phyloP scores from a whole-genome alignment of 345 rosid genomes.

The Erucastrum elatum region DNA sequence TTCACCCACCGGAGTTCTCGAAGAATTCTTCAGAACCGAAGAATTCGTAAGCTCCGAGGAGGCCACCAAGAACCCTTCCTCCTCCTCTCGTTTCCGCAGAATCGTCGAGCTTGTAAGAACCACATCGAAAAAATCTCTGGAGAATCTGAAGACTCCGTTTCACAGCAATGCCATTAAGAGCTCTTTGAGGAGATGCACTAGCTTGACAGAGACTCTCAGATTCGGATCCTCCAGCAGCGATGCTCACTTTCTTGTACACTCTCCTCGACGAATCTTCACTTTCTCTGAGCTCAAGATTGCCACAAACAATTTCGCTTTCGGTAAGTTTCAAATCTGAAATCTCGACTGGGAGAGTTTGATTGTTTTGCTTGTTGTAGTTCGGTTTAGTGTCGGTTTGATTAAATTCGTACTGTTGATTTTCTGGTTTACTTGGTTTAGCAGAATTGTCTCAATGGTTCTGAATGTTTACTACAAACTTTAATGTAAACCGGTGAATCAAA shows the following conservation, averaged over 20 bases:
- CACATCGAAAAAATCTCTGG: constrained; percentile 51
- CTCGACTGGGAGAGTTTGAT: too few species aligned
- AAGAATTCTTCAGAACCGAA: constrained; percentile 77
- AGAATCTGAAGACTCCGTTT: constrained; percentile 44
- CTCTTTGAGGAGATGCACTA: constrained; percentile 52
- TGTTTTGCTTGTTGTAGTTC: too few species aligned
- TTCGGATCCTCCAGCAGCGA: constrained; percentile 32
- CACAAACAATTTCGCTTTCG: constrained; percentile 58
- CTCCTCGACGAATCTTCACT: constrained; percentile 53
- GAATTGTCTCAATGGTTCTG: too few species aligned
- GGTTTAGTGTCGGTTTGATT: background rate
- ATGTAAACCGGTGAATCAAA: too few species aligned
- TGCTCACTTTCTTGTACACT: constrained; percentile 31
- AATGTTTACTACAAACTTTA: too few species aligned
- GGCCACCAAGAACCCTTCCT: constrained; percentile 33
- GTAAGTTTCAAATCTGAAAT: background rate
- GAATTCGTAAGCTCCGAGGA: constrained; percentile 47
- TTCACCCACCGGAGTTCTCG: constrained; percentile 75
- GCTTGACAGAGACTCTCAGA: constrained; percentile 54
- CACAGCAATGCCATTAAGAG: constrained; percentile 34
- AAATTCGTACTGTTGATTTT: too few species aligned
- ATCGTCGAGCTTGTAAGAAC: constrained; percentile 44
- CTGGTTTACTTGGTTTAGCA: too few species aligned
- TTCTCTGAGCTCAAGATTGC: constrained; percentile 66
- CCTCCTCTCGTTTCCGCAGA: constrained; percentile 48